These are phyloP conservation scores for Alternaria sp. DNA, from an alignment of 2,329 filamentous ascomycete genomes.

Conservation along the genomic window DNA sequence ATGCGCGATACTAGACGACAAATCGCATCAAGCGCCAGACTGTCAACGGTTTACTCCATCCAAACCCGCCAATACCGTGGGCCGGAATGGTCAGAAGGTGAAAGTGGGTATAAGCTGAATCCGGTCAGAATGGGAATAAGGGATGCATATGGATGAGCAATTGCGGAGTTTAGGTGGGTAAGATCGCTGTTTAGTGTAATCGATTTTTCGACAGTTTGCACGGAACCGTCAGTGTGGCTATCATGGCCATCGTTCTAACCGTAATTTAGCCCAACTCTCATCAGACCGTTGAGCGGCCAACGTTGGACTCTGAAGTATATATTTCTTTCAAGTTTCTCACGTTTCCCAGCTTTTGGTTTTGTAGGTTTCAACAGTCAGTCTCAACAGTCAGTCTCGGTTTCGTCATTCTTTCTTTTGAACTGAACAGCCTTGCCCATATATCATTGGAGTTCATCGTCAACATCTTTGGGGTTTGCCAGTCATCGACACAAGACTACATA, in stretches of 20 bases:
- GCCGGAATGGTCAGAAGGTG: background rate
- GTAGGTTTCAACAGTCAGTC: background rate
- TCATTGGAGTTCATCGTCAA: background rate
- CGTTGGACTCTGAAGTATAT: background rate
- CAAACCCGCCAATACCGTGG: background rate
- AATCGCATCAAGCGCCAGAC: background rate
- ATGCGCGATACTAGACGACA: background rate
- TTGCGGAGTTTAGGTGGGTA: background rate
- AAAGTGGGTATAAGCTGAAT: background rate
- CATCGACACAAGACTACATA: background rate
- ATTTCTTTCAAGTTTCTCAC: background rate
- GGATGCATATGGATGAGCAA: background rate
- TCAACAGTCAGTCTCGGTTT: background rate
- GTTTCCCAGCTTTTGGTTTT: background rate
- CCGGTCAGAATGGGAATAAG: background rate
- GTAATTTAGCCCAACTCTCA: background rate
- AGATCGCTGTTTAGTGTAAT: background rate
- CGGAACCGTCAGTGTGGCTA: background rate
- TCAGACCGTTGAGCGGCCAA: background rate
- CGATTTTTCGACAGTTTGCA: background rate
- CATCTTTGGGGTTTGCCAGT: background rate
- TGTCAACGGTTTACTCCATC: background rate
- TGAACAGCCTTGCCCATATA: background rate
- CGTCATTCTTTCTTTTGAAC: constrained; percentile 1
- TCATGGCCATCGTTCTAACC: background rate